Base-by-base conservation (phyloP, 257 asterid species). In the Solanum etuberosum region DNA sequence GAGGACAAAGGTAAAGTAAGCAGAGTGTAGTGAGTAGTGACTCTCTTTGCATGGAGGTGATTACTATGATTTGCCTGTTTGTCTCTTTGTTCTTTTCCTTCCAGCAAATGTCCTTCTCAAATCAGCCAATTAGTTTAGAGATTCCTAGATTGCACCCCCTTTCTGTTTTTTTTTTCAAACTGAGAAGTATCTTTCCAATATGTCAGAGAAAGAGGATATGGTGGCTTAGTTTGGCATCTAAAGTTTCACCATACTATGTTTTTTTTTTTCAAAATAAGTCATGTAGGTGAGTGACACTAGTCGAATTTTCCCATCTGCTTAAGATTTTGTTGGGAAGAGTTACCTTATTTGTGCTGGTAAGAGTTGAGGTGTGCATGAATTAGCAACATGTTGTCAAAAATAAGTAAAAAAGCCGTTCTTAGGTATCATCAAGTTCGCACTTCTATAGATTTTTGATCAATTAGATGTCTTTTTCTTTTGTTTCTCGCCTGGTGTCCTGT, bases 1-100 rank as follows among this genome's bases (percentile, higher is more conserved):
- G 83, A 95, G 95, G 85, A 88, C 95, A 87, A 96, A 96, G 98
- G 98, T 95, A 89, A 43, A 92, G 89, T 86, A 48, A 86, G 29
- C 85, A 84, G 35, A 63, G 90, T 80, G 86, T 77, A 48, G 82
- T 10, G 46, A 88, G 85, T 77, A 42, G 84, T 10, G 46, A 88
- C 65, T 84, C 59, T 54, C 71, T 78, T 72, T 42, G 65, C 35
- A 48, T 40, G 63, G 40, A 12, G 40, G 80, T 89, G 89, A 85
- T 83, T 82, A 85, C 70, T 72, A 76, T 70, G 80, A 9, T 86
- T 84, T 86, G 18, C 29, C 23, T 74, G 20, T 43, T 7, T 85
- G 72, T 74, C 46, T 13, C 42, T 81, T 87, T 35, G 3, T 23
- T 82, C 86, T 77, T 84, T 8, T 42, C 65, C 38, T 59, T 83